Evolutionary conservation across 441 rosid genomes (phyloP).

Genomic region (Mallotus japonicus): DNA sequence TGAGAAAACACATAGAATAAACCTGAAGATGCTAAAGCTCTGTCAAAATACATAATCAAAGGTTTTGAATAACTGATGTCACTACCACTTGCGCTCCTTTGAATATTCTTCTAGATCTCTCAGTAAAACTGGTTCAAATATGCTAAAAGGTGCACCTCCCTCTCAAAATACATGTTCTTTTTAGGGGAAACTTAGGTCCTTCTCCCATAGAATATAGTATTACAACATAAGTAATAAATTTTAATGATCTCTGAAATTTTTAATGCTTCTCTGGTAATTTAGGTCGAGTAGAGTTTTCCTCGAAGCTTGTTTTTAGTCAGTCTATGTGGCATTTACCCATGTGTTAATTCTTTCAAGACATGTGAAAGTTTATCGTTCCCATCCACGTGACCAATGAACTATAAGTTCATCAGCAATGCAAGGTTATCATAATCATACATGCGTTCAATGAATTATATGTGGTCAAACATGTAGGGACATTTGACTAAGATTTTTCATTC

Average conservation of each 20-base stretch:
- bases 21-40: not conserved
- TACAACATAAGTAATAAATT: not conserved
- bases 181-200: not conserved
- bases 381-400: not conserved
- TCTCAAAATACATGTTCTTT: not conserved
- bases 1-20: not conserved
- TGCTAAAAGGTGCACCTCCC: slow-evolving; percentile 9
- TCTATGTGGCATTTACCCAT: not conserved
- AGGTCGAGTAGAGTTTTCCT: not conserved
- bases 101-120: not conserved
- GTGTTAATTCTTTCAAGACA: not conserved
- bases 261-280: not conserved
- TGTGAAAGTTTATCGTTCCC: not conserved
- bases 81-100: not conserved
- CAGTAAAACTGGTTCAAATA: not conserved
- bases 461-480: not conserved
- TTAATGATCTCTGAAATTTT: not conserved
- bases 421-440: no score
- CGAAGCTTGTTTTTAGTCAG: not conserved
- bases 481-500: not conserved
- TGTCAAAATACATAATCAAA: not conserved
- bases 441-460: no score
- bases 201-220: not conserved
- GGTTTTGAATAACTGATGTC: not conserved
- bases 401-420: not conserved